Conservation (phyloP, 805 yeast genomes). For the Starmerella etchellsii region DNA sequence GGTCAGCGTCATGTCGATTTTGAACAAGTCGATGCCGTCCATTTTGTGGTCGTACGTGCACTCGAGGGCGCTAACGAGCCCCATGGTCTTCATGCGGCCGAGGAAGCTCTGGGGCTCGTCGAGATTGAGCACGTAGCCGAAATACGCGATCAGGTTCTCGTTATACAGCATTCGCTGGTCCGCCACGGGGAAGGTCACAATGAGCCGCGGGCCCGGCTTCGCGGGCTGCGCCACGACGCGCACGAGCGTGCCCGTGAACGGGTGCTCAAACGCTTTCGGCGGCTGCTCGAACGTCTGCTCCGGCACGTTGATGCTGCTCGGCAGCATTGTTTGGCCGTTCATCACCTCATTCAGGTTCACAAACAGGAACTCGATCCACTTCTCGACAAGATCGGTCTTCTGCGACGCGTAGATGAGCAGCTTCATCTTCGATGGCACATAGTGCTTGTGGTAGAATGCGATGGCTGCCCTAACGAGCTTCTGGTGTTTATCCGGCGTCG, state of each 20-base stretch:
- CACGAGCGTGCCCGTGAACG: neutral
- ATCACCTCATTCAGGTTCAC: neutral
- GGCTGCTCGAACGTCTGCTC: neutral
- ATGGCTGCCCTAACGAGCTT: neutral
- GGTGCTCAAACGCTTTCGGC: neutral
- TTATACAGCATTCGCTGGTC: conserved; percentile 1
- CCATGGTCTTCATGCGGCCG: neutral
- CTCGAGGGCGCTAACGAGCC: neutral
- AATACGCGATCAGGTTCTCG: conserved; percentile 3
- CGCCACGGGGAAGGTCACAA: neutral
- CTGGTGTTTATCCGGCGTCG: neutral
- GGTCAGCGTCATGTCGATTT: neutral
- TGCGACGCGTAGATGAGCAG: conserved; percentile 1
- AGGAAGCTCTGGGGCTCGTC: neutral
- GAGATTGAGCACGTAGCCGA: neutral
- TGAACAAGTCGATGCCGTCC: conserved; percentile 2
- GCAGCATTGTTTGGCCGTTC: neutral
- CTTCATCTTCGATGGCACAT: conserved; percentile 1
- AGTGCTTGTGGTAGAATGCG: neutral
- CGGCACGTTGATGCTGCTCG: neutral
- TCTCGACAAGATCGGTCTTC: conserved; percentile 1
- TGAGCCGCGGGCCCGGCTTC: neutral
- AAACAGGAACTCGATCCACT: neutral
- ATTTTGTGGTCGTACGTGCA: neutral
- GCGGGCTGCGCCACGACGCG: neutral